Percentiles rank a stretch among this genome's conserved stretches.
These are phyloP conservation scores for Sporopachydermia quercuum DNA, from an alignment of 805 yeast species.

Conservation along the genomic window DNA sequence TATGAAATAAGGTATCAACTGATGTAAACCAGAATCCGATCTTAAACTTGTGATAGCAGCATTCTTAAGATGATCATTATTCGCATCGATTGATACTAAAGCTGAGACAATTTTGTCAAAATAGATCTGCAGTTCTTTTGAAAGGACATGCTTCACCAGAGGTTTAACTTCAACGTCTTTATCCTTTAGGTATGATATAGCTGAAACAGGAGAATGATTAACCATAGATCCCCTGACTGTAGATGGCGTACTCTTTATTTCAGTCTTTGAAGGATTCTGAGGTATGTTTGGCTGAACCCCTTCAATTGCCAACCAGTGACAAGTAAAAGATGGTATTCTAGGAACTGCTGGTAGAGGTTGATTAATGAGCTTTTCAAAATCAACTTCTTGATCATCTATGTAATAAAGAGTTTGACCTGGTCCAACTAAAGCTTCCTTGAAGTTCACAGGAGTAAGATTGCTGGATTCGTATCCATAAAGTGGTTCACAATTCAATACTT, in stretches of 20 bases:
- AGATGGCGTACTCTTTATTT: conserved; percentile 66
- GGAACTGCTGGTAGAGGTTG: conserved; percentile 95
- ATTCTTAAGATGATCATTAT: conserved; percentile 40
- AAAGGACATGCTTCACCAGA: conserved; percentile 83
- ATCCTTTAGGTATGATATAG: conserved; percentile 17
- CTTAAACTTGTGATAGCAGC: conserved; percentile 79
- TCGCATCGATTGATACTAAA: conserved; percentile 28
- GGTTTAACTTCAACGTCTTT: conserved; percentile 63
- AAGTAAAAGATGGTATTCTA: conserved; percentile 79
- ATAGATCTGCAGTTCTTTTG: conserved; percentile 85
- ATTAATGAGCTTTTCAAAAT: conserved; percentile 83
- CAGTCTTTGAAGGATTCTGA: conserved; percentile 76
- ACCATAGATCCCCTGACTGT: conserved; percentile 72
- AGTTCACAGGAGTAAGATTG: conserved; percentile 41
- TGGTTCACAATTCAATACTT: conserved; percentile 85
- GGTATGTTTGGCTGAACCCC: conserved; percentile 98
- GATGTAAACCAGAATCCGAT: conserved; percentile 93
- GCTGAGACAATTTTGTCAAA: conserved; percentile 84
- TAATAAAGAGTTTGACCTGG: conserved; percentile 91
- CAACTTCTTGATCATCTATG: conserved; percentile 76
- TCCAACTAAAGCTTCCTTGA: conserved; percentile 76
- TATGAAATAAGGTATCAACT: conserved; percentile 87
- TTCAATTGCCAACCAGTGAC: conserved; percentile 96
- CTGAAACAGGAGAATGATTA: conserved; percentile 31
- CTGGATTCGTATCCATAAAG: conserved; percentile 69